Percentiles rank a stretch among this genome's conserved stretches.
These are phyloP conservation scores for Emydomyces testavorans DNA, from an alignment of 2,329 filamentous ascomycete species.

Conservation along the genomic window DNA sequence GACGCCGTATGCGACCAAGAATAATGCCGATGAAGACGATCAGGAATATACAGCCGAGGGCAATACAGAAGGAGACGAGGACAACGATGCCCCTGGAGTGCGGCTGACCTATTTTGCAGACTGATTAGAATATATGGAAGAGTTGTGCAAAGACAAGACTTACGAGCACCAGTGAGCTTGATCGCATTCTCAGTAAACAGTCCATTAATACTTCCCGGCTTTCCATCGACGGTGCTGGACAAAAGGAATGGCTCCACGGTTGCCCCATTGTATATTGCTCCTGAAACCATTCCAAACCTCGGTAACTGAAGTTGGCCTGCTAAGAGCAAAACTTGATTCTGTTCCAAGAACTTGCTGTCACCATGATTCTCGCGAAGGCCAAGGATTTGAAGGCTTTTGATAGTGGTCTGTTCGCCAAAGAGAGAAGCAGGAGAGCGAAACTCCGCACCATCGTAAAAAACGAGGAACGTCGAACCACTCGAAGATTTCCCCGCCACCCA, in stretches of 20 bases:
- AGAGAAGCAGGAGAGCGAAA: conserved; percentile 56
- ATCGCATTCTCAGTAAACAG: conserved; percentile 74
- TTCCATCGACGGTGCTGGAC: conserved; percentile 54
- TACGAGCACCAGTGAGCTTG: conserved; percentile 57
- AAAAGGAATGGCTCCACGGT: conserved; percentile 67
- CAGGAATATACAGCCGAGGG: conserved; percentile 39
- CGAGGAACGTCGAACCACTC: conserved; percentile 61
- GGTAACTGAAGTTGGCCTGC: conserved; percentile 72
- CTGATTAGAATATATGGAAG: conserved; percentile 12
- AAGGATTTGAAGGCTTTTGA: conserved; percentile 75
- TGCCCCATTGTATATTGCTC: conserved; percentile 77
- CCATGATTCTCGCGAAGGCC: conserved; percentile 57
- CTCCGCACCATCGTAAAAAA: conserved; percentile 64
- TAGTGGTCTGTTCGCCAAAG: conserved; percentile 54
- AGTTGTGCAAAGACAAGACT: conserved; percentile 26
- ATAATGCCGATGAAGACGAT: conserved; percentile 38
- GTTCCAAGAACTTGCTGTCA: conserved; percentile 50
- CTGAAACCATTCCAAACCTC: conserved; percentile 68
- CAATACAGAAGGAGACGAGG: conserved; percentile 38
- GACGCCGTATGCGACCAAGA: conserved; percentile 38
- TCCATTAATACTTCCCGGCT: conserved; percentile 61
- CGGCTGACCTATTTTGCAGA: conserved; percentile 23
- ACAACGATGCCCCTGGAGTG: conserved; percentile 38
- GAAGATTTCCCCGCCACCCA: conserved; percentile 68
- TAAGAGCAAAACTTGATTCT: conserved; percentile 62